phyloP scores from a whole-genome alignment of 495 filamentous ascomycete genomes.

The Penicillium salamii region DNA sequence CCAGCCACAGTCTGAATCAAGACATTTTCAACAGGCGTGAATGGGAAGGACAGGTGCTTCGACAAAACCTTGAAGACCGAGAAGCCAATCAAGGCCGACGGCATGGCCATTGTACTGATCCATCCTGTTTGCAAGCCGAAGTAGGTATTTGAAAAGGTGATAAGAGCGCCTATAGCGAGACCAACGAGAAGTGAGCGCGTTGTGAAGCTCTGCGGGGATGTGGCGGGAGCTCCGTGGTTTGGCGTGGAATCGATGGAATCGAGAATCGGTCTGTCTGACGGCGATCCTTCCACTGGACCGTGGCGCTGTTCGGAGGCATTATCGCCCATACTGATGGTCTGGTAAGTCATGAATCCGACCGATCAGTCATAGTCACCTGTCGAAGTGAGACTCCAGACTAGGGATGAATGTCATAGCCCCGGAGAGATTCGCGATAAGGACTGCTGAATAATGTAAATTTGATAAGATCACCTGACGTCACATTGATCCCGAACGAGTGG shows the following conservation, averaged over 20 bases:
- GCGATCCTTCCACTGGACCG: conserved; percentile 5
- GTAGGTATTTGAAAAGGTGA: conserved; percentile 95
- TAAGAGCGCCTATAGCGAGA: conserved; percentile 78
- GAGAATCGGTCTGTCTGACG: conserved; percentile 1
- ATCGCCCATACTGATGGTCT: conserved; percentile 36
- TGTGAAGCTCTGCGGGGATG: conserved; percentile 65
- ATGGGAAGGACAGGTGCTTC: conserved; percentile 68
- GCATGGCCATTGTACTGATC: conserved; percentile 86
- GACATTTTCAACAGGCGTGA: conserved; percentile 95
- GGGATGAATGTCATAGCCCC: no score
- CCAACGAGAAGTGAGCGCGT: conserved; percentile 76
- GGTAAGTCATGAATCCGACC: conserved; percentile 34
- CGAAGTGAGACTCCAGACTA: neutral
- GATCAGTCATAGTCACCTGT: conserved; percentile 10
- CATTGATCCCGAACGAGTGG: neutral
- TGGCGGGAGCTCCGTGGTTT: conserved; percentile 12
- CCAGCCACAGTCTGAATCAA: conserved; percentile 96
- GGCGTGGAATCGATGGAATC: conserved; percentile 1
- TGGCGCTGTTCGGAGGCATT: conserved; percentile 17
- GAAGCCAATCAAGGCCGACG: conserved; percentile 91
- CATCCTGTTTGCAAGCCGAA: conserved; percentile 98
- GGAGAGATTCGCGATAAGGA: no score
- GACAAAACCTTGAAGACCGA: conserved; percentile 84
- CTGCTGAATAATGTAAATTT: conserved; percentile 16
- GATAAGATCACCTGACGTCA: conserved; percentile 30